phyloP scores from a whole-genome alignment of 495 filamentous ascomycete species.

The Hypomontagnella submonticulosa region DNA sequence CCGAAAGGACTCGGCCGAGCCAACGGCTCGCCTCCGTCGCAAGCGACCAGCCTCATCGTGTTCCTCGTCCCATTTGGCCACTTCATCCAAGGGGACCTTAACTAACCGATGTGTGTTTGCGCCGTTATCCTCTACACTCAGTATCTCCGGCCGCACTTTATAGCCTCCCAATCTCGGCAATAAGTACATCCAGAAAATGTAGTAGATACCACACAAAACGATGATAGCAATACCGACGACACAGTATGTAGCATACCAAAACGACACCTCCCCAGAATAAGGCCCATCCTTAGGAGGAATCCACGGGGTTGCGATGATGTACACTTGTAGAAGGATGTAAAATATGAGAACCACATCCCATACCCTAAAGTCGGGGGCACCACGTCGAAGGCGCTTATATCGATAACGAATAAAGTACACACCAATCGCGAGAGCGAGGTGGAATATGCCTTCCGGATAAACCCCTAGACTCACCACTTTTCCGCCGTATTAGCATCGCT shows the following conservation, averaged over 20 bases:
- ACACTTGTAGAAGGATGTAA: slow-evolving; percentile 64
- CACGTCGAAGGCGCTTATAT: slow-evolving; percentile 59
- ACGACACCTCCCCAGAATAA: slow-evolving; percentile 68
- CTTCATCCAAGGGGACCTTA: slow-evolving; percentile 62
- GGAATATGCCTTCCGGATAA: slow-evolving; percentile 66
- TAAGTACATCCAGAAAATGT: slow-evolving; percentile 64
- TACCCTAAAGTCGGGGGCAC: slow-evolving; percentile 59
- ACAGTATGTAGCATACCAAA: slow-evolving; percentile 74
- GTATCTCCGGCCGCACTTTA: slow-evolving; percentile 63
- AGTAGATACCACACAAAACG: slow-evolving; percentile 64
- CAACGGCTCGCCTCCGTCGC: slow-evolving; percentile 19
- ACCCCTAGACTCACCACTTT: slow-evolving; percentile 65
- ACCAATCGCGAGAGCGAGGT: slow-evolving; percentile 63
- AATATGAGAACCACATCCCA: slow-evolving; percentile 67
- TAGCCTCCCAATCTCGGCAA: slow-evolving; percentile 64
- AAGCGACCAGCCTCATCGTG: slow-evolving; percentile 65
- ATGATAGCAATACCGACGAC: slow-evolving; percentile 66
- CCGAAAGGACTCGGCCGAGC: slow-evolving; percentile 8
- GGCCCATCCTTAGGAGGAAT: slow-evolving; percentile 68
- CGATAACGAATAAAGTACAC: slow-evolving; percentile 64
- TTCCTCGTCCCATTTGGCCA: slow-evolving; percentile 64
- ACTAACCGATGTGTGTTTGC: slow-evolving; percentile 64
- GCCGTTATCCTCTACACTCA: slow-evolving; percentile 58
- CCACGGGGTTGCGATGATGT: slow-evolving; percentile 72
- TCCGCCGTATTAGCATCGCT: slow-evolving; percentile 33